Evolutionary conservation across 352 stramenopile genomes (phyloP), one percentile per base, ranked within the genome.

Genomic region (Phytophthora litchii): DNA sequence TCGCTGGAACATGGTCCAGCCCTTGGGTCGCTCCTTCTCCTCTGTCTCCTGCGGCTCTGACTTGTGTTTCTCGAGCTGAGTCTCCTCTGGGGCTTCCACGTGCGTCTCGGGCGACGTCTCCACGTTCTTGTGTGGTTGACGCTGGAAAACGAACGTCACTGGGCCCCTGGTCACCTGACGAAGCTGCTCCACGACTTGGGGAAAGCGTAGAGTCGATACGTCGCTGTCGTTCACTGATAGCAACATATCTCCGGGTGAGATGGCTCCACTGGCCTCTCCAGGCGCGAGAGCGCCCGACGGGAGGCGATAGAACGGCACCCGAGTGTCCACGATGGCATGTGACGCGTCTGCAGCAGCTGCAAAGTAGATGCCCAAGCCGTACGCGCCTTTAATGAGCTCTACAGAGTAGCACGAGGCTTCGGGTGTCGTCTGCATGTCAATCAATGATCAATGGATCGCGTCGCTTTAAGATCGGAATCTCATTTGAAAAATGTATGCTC

Each of bases 341-440:
- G 37, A 37, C 29, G 32, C 52, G n/a, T 70, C 60, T 7, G 41
- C 54, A 0, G 58, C 54, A 8, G 64, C 63, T 40, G 60, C 54
- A 54, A 92, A 92, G 62, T 92, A 92, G 48, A 92, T 90, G 16
- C 83, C 83, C 16, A 92, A 74, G 13, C 83, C 83, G 31, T 76
- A 89, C n/a, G 67, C 54, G 37, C 67, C 77, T 38, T 91, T 92
- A 46, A 57, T 14, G 31, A 92, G 67, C 50, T 51, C 48, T 11
- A 86, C 83, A 3, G 77, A 69, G 65, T 88, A 89, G 27, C 62
- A 71, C 7, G 56, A 58, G 12, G 55, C 55, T 62, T 62, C 51
- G 9, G 31, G 13, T 14, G 31, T 21, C 0, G 20, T 6, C 1
- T 50, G 29, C 59, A 67, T 66, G 49, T 42, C 35, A 51, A 61